phyloP scores from a whole-genome alignment of 140 eudicot species.

The Flaveria floridana region DNA sequence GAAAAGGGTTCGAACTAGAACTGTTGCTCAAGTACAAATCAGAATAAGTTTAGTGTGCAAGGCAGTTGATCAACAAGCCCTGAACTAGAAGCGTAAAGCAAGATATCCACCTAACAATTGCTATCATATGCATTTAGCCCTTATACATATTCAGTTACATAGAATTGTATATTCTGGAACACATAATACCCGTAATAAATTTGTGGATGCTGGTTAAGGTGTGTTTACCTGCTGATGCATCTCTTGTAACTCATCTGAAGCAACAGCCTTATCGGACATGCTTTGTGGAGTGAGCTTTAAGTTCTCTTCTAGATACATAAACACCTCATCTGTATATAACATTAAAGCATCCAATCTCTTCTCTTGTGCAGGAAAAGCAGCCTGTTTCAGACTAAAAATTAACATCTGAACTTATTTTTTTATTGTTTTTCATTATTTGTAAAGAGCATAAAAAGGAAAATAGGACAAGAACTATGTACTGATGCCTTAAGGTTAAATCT shows the following conservation, averaged over 20 bases:
- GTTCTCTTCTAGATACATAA: slow-evolving; percentile 73
- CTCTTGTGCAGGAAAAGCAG: slow-evolving; percentile 83
- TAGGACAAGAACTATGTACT: background rate
- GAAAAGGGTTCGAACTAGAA: background rate
- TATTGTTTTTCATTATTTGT: background rate
- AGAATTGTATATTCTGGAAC: background rate
- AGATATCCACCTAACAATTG: background rate
- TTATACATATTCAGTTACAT: background rate
- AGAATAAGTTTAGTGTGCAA: too few relatives aligned
- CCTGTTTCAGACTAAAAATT: slow-evolving; percentile 42
- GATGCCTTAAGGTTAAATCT: background rate
- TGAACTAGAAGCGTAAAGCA: too few relatives aligned
- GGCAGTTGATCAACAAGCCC: too few relatives aligned
- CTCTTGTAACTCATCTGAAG: slow-evolving; percentile 82
- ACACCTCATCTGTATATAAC: slow-evolving; percentile 69
- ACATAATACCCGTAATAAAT: background rate
- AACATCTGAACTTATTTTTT: background rate
- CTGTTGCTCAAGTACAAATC: background rate
- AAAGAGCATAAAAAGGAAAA: background rate
- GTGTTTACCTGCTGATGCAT: slow-evolving; percentile 84
- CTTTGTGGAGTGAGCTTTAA: slow-evolving; percentile 76
- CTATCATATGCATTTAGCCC: background rate
- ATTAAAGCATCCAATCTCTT: slow-evolving; percentile 83
- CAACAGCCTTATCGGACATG: slow-evolving; percentile 84
- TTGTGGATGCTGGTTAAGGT: background rate